Conservation (phyloP, 1,139 yeast genomes). For the Yamadazyma dushanensis region DNA sequence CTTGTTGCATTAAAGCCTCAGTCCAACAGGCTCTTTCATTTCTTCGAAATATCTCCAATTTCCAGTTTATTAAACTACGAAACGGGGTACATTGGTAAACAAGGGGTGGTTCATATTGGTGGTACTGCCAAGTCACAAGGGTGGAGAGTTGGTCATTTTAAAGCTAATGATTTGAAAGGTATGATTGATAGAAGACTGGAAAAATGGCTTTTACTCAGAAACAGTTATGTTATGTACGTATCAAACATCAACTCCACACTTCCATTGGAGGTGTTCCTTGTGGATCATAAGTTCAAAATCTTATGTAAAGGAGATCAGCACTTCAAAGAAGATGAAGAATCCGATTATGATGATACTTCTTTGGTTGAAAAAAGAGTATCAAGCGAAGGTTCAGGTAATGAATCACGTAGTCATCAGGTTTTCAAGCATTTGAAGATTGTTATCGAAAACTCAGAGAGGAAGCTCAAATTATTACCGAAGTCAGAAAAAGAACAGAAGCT, state of each 20-base stretch:
- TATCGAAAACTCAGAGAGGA: conserved; percentile 78
- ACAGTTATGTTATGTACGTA: conserved; percentile 82
- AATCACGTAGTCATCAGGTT: conserved; percentile 22
- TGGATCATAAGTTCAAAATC: conserved; percentile 69
- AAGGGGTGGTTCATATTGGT: conserved; percentile 78
- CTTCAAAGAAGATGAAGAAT: conserved; percentile 26
- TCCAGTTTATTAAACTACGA: conserved; percentile 84
- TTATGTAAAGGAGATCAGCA: conserved; percentile 42
- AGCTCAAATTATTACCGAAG: conserved; percentile 69
- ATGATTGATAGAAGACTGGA: conserved; percentile 89
- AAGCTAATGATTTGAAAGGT: conserved; percentile 72
- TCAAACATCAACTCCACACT: conserved; percentile 83
- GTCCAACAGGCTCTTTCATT: conserved; percentile 77
- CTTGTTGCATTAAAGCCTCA: conserved; percentile 72
- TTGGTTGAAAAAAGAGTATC: conserved; percentile 26
- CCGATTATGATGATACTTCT: conserved; percentile 48
- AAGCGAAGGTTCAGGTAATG: conserved; percentile 20
- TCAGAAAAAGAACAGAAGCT: conserved; percentile 68
- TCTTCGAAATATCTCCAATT: conserved; percentile 86
- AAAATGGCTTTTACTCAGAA: conserved; percentile 88
- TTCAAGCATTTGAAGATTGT: conserved; percentile 57
- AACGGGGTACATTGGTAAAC: conserved; percentile 80
- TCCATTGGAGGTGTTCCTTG: conserved; percentile 86
- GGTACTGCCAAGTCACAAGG: conserved; percentile 88
- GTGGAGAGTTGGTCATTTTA: conserved; percentile 93